These are phyloP conservation scores for Globisporangium carolinianum DNA, from an alignment of 352 stramenopile genomes.

Conservation along the genomic window DNA sequence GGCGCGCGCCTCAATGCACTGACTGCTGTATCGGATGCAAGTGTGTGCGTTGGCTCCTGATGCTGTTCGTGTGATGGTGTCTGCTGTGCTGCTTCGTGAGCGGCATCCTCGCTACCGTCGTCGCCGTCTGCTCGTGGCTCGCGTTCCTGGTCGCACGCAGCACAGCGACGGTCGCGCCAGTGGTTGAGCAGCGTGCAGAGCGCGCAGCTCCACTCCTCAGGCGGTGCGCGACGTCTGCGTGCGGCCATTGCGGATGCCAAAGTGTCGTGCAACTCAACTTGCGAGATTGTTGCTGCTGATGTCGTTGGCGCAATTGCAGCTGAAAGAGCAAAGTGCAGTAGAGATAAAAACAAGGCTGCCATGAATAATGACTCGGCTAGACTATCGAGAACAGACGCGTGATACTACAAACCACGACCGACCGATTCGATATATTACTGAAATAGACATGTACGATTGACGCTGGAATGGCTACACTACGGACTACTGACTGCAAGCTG, in stretches of 20 bases:
- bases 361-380: too few species aligned
- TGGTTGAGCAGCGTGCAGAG: conserved; percentile 66
- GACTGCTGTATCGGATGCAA: too few species aligned
- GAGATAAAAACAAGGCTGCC: background rate
- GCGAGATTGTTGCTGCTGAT: background rate
- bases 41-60: background rate
- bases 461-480: too few species aligned
- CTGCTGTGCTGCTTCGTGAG: background rate
- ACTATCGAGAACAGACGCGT: too few species aligned
- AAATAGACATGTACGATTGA: too few species aligned
- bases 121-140: conserved; percentile 7
- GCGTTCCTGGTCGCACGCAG: conserved; percentile 42
- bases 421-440: too few species aligned
- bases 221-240: conserved; percentile 1
- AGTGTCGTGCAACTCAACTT: too few species aligned
- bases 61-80: background rate
- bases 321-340: background rate
- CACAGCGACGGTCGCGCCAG: conserved; percentile 34
- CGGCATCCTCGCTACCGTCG: conserved; percentile 2
- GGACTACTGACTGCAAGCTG: too few species aligned
- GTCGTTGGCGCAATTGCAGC: background rate
- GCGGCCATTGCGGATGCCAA: background rate
- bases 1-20: background rate
- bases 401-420: too few species aligned
- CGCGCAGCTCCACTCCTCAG: conserved; percentile 53